phyloP scores from a whole-genome alignment of 2,329 filamentous ascomycete genomes.

The Incumbomyces lentus region DNA sequence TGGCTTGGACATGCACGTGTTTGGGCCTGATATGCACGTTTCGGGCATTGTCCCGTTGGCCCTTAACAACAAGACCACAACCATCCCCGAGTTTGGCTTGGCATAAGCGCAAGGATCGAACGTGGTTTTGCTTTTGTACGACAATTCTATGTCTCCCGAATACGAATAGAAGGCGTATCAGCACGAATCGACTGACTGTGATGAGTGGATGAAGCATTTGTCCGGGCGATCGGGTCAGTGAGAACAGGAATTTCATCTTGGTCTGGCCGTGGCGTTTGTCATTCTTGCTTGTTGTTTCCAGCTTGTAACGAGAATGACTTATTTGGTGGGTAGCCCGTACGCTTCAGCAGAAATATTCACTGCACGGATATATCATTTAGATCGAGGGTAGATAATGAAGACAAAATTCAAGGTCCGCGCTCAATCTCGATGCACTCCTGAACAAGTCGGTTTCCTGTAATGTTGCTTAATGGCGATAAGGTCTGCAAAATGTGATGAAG shows the following conservation, averaged over 20 bases:
- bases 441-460: no score
- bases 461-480: no score
- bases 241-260: conserved; percentile 1
- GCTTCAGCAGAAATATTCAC: no score
- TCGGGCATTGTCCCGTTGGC: conserved; percentile 93
- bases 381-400: no score
- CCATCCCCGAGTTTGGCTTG: conserved; percentile 49
- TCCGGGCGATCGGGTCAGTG: background rate
- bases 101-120: conserved; percentile 9
- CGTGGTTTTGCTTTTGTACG: background rate
- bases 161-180: conserved; percentile 1
- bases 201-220: conserved; percentile 6
- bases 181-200: background rate
- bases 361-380: no score
- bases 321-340: no score
- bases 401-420: no score
- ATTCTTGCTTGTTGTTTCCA: background rate
- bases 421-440: no score
- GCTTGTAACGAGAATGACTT: background rate
- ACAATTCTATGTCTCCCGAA: background rate
- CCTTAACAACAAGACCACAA: conserved; percentile 53
- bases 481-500: no score
- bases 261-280: conserved; percentile 2
- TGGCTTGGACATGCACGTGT: conserved; percentile 88
- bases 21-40: conserved; percentile 74